These are phyloP conservation scores for Cladosporium sp. DNA, from an alignment of 2,329 filamentous ascomycete genomes.

Conservation along the genomic window DNA sequence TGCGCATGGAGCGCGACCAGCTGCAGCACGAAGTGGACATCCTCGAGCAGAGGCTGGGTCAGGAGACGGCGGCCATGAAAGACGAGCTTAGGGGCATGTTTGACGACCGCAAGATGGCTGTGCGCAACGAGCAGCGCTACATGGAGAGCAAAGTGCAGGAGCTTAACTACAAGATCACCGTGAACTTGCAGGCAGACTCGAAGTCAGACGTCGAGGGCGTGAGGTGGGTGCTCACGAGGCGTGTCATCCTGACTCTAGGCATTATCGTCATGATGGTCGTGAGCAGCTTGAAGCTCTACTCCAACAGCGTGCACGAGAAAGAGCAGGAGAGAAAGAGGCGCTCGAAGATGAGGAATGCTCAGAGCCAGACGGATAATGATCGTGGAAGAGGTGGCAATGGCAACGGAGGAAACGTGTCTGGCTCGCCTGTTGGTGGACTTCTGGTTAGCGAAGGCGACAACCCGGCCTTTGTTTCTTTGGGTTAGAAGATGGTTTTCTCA, in stretches of 20 bases:
- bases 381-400: slow-evolving; percentile 19
- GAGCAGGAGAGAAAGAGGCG: slow-evolving; percentile 42
- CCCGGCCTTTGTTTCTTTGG: slow-evolving; percentile 35
- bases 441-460: slow-evolving; percentile 37
- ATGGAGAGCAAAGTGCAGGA: slow-evolving; percentile 86
- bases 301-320: slow-evolving; percentile 41
- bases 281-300: slow-evolving; percentile 42
- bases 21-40: slow-evolving; percentile 97
- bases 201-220: slow-evolving; percentile 90
- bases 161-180: slow-evolving; percentile 94
- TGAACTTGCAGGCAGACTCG: slow-evolving; percentile 82
- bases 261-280: slow-evolving; percentile 48
- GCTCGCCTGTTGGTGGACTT: slow-evolving; percentile 24
- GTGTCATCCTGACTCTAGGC: slow-evolving; percentile 62
- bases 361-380: slow-evolving; percentile 30
- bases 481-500: slow-evolving; percentile 20
- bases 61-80: slow-evolving; percentile 77
- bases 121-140: slow-evolving; percentile 80
- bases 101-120: slow-evolving; percentile 91
- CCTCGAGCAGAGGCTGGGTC: slow-evolving; percentile 76
- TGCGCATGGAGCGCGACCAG: slow-evolving; percentile 78
- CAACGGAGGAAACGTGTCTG: slow-evolving; percentile 11
- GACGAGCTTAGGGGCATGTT: slow-evolving; percentile 96
- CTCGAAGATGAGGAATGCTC: slow-evolving; percentile 30
- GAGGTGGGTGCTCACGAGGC: slow-evolving; percentile 75